Evolutionary conservation across 108 stramenopile genomes (phyloP).

Genomic region (Schizochytrium sp.): DNA sequence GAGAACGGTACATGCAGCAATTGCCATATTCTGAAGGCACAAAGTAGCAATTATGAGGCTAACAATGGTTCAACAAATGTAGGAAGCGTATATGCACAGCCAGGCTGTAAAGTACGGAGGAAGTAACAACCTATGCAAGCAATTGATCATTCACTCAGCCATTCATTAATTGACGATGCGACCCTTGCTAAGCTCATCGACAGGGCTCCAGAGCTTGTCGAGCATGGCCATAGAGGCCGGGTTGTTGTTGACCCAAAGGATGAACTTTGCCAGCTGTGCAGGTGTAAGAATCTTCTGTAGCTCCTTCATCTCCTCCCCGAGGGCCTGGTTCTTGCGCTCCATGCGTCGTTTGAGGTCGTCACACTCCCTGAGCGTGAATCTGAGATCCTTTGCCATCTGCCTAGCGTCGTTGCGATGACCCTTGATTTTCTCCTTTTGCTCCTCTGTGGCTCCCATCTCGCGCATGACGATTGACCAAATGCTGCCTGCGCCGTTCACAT

Average conservation of each 20-base stretch:
- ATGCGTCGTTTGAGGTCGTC: conserved; percentile 62
- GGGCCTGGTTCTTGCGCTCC: conserved; percentile 73
- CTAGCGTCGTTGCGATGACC: conserved; percentile 44
- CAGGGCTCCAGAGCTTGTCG: conserved; percentile 86
- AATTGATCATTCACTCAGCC: too few species aligned
- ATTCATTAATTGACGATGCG: conserved; percentile 14
- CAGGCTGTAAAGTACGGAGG: too few species aligned
- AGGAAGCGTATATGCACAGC: too few species aligned
- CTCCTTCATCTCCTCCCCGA: conserved; percentile 86
- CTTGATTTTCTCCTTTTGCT: conserved; percentile 59
- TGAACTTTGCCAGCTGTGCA: conserved; percentile 89
- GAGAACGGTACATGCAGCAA: too few species aligned
- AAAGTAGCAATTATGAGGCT: too few species aligned
- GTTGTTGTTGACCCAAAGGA: conserved; percentile 91
- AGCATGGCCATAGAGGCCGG: conserved; percentile 93
- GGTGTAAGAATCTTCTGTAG: conserved; percentile 85
- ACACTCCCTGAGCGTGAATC: conserved; percentile 39
- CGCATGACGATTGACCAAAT: conserved; percentile 55
- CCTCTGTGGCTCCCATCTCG: conserved; percentile 52
- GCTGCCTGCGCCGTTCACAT: conserved; percentile 6
- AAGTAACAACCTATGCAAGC: too few species aligned
- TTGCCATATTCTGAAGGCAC: too few species aligned
- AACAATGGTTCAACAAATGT: too few species aligned
- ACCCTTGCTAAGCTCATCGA: conserved; percentile 60
- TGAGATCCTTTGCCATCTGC: conserved; percentile 42